A percentile compares a stretch with the other conserved stretches of the same genome.
Conservation (phyloP, 2,329 filamentous ascomycete species). For the Magnaporthiopsis poae region DNA sequence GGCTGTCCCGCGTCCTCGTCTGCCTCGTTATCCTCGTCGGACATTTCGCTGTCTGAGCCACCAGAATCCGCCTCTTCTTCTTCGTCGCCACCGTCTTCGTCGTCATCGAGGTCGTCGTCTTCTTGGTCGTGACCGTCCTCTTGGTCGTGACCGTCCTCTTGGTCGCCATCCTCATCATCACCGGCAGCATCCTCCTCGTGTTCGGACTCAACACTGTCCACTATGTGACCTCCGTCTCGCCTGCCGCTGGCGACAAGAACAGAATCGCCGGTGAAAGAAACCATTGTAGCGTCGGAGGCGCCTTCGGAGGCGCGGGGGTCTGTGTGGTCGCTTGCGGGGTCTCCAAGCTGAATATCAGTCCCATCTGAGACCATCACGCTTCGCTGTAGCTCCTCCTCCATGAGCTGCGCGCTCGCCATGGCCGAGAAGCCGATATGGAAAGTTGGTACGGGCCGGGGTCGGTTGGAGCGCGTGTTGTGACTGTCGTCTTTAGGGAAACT, state of each 20-base stretch:
- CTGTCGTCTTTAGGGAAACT: neutral
- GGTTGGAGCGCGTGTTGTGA: neutral
- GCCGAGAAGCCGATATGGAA: slow-evolving; percentile 10
- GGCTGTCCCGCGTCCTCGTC: slow-evolving; percentile 26
- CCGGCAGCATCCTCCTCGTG: slow-evolving; percentile 22
- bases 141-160: slow-evolving; percentile 21
- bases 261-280: slow-evolving; percentile 18
- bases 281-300: slow-evolving; percentile 30
- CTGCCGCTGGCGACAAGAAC: slow-evolving; percentile 35
- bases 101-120: slow-evolving; percentile 5
- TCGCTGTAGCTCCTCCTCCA: slow-evolving; percentile 49
- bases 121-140: slow-evolving; percentile 21
- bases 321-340: slow-evolving; percentile 20
- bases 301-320: slow-evolving; percentile 16
- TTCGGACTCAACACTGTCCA: slow-evolving; percentile 18
- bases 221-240: slow-evolving; percentile 23
- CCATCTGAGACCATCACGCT: slow-evolving; percentile 43
- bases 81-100: slow-evolving; percentile 21
- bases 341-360: slow-evolving; percentile 15
- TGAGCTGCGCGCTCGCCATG: slow-evolving; percentile 44
- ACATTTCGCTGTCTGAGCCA: slow-evolving; percentile 14
- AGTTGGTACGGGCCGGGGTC: neutral
- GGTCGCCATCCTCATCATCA: slow-evolving; percentile 22
- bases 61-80: slow-evolving; percentile 16
- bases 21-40: slow-evolving; percentile 19